A percentile compares a stretch with the other conserved stretches of the same genome.
Conservation (phyloP, 2,329 filamentous ascomycete genomes). For the Ampelomyces quisqualis region DNA sequence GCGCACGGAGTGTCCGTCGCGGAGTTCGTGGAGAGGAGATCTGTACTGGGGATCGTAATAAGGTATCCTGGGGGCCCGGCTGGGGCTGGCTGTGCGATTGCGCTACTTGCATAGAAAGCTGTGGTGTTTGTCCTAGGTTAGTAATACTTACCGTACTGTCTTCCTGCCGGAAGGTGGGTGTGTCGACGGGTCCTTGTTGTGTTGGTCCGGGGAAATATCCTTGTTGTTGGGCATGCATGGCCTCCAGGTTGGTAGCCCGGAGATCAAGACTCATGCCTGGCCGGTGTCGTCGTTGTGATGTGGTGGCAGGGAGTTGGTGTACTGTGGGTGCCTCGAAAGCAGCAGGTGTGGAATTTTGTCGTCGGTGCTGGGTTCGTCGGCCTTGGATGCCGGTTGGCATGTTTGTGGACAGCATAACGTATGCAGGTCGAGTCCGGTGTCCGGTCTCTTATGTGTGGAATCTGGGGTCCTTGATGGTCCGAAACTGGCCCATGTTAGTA, state of each 20-base stretch:
- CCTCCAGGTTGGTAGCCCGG: conserved; percentile 58
- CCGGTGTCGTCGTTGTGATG: conserved; percentile 56
- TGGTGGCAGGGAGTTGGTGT: conserved; percentile 63
- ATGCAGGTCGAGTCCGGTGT: conserved; percentile 69
- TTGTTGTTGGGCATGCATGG: conserved; percentile 28
- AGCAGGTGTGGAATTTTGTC: conserved; percentile 83
- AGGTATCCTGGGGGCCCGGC: conserved; percentile 62
- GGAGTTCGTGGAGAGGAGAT: conserved; percentile 40
- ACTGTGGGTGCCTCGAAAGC: conserved; percentile 74
- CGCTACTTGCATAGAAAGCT: conserved; percentile 85
- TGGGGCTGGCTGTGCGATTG: conserved; percentile 83
- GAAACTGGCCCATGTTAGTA: conserved; percentile 42
- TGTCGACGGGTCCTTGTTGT: conserved; percentile 28
- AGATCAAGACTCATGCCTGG: conserved; percentile 82
- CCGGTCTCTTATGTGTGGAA: conserved; percentile 38
- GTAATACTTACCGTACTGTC: conserved; percentile 56
- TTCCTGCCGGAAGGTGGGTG: conserved; percentile 49
- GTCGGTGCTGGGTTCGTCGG: conserved; percentile 74
- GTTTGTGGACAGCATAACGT: conserved; percentile 75
- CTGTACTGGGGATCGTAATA: conserved; percentile 43
- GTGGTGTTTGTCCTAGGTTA: conserved; percentile 63
- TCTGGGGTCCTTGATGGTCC: conserved; percentile 40
- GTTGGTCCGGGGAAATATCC: conserved; percentile 47
- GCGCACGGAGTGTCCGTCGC: conserved; percentile 32
- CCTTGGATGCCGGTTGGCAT: conserved; percentile 70